phyloP scores from a whole-genome alignment of 1,139 yeast genomes.

The Schwanniomyces etchellsii region DNA sequence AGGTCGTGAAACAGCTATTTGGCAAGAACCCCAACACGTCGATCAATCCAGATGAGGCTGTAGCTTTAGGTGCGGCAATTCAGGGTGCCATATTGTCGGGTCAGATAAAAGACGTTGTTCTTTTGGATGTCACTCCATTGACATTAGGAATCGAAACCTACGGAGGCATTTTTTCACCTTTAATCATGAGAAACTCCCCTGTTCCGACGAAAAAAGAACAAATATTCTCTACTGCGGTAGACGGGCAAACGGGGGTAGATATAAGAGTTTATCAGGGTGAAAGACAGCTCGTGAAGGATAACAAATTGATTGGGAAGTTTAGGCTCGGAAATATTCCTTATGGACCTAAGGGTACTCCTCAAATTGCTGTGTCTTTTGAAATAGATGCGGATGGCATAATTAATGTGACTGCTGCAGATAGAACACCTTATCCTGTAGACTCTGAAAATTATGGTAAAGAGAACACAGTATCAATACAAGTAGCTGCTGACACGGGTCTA shows the following conservation, averaged over 20 bases:
- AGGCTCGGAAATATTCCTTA: slow-evolving; percentile 63
- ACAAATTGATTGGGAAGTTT: slow-evolving; percentile 68
- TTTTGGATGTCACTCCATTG: slow-evolving; percentile 73
- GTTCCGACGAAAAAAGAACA: slow-evolving; percentile 71
- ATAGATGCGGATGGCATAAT: slow-evolving; percentile 83
- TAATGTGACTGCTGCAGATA: slow-evolving; percentile 55
- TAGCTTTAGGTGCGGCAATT: slow-evolving; percentile 79
- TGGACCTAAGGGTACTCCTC: slow-evolving; percentile 73
- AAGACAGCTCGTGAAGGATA: slow-evolving; percentile 66
- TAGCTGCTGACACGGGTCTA: slow-evolving; percentile 64
- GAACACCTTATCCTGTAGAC: slow-evolving; percentile 11
- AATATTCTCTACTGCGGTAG: slow-evolving; percentile 78
- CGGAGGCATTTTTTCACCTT: slow-evolving; percentile 75
- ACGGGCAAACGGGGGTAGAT: slow-evolving; percentile 77
- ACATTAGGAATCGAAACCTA: slow-evolving; percentile 78
- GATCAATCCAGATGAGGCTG: slow-evolving; percentile 82
- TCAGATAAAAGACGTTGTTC: slow-evolving; percentile 61
- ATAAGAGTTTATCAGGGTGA: slow-evolving; percentile 78
- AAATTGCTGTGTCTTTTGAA: slow-evolving; percentile 66
- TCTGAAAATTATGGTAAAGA: slow-evolving; percentile 23
- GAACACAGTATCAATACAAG: slow-evolving; percentile 54
- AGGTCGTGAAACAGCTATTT: slow-evolving; percentile 52
- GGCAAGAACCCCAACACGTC: slow-evolving; percentile 54
- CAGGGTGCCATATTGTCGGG: slow-evolving; percentile 78
- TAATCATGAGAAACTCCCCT: slow-evolving; percentile 71